Percentiles rank a stretch among this genome's conserved stretches.
Conservation (phyloP, 1,284 basidiomycete species). For the Puccinia novopanici region DNA sequence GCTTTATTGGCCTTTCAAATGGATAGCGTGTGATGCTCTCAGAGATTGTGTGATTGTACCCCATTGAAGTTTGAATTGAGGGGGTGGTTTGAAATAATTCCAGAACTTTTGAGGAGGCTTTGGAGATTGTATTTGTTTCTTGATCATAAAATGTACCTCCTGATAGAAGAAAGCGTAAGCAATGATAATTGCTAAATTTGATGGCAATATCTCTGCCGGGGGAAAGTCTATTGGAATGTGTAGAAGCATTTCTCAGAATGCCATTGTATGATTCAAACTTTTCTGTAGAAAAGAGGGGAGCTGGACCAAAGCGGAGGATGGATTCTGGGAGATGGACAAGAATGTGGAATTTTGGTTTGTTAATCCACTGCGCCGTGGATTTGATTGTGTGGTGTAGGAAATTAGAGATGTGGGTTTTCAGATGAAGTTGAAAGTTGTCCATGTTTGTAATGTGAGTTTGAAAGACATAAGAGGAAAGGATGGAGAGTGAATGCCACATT, state of each 20-base stretch:
- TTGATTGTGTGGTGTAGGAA: no score
- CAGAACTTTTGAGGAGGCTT: not conserved
- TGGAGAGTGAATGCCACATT: slow-evolving; percentile 10
- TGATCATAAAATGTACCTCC: not conserved
- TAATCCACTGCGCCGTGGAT: no score
- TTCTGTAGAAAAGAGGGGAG: no score
- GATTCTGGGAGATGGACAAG: no score
- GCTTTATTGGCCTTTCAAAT: no score
- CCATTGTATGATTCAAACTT: no score
- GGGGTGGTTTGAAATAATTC: not conserved
- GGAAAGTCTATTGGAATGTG: not conserved
- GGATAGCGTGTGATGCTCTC: not conserved
- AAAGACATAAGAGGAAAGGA: no score
- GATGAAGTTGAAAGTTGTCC: no score
- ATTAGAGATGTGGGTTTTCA: no score
- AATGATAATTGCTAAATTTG: not conserved
- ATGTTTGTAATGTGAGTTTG: no score
- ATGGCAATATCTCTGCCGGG: slow-evolving; percentile 26
- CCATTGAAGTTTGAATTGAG: not conserved
- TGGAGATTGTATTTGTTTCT: not conserved
- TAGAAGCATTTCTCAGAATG: not conserved
- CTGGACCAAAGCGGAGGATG: no score
- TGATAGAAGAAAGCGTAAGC: not conserved
- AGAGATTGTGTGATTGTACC: not conserved
- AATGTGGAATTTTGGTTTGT: not conserved